phyloP scores from a whole-genome alignment of 2,329 filamentous ascomycete genomes.

The Aschersonia sp. region DNA sequence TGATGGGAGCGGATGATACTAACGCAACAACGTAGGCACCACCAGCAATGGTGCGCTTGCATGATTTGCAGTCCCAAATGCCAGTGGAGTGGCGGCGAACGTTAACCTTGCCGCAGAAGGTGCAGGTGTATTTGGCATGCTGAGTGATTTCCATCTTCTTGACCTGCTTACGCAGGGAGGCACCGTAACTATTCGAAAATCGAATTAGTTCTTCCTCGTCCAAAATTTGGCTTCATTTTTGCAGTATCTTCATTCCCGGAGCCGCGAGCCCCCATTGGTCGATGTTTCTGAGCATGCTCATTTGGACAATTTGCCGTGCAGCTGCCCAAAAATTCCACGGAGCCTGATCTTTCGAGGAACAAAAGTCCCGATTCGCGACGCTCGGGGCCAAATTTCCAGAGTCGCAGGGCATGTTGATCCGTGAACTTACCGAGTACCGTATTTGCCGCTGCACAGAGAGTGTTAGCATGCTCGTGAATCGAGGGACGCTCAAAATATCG shows the following conservation, averaged over 20 bases:
- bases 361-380: too few relatives aligned
- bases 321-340: too few relatives aligned
- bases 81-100: constrained; percentile 84
- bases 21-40: constrained; percentile 96
- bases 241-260: not conserved
- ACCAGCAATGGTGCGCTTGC: constrained; percentile 63
- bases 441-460: constrained; percentile 52
- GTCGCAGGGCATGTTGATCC: too few relatives aligned
- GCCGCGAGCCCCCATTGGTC: not conserved
- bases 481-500: constrained; percentile 1
- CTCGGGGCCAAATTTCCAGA: too few relatives aligned
- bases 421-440: constrained; percentile 74
- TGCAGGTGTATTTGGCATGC: constrained; percentile 94
- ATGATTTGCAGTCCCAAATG: constrained; percentile 94
- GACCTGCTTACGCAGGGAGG: constrained; percentile 87
- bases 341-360: too few relatives aligned
- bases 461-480: constrained; percentile 13
- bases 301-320: too few relatives aligned
- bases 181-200: constrained; percentile 62
- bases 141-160: constrained; percentile 99
- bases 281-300: not conserved
- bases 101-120: constrained; percentile 95
- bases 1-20: too few relatives aligned
- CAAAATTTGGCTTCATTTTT: not conserved
- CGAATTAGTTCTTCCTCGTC: not conserved